Percentiles rank a stretch among this genome's conserved stretches.
Conservation (phyloP, 1,284 basidiomycete genomes). For the Marasmius tenuissimus region DNA sequence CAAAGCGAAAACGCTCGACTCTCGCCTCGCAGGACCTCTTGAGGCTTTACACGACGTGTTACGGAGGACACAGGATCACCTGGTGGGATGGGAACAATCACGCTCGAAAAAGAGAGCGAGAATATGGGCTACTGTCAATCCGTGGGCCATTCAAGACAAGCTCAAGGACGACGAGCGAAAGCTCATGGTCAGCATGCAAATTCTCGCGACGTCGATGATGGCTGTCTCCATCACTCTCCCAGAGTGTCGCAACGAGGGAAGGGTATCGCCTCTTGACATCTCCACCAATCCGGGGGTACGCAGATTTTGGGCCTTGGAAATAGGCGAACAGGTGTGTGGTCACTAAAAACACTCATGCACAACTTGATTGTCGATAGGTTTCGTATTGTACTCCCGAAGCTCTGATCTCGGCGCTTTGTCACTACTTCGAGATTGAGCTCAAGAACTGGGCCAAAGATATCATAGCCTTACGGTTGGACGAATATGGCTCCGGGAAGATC, state of each 20-base stretch:
- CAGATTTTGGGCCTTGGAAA: neutral
- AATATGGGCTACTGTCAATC: neutral
- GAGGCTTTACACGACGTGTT: neutral
- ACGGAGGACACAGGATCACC: neutral
- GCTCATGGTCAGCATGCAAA: neutral
- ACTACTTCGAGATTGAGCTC: neutral
- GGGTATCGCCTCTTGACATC: neutral
- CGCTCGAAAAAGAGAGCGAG: neutral
- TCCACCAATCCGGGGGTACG: neutral
- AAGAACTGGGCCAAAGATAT: neutral
- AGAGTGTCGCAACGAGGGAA: neutral
- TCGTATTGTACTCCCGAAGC: neutral
- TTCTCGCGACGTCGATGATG: neutral
- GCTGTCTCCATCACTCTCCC: neutral
- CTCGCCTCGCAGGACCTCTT: neutral
- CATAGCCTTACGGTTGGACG: neutral
- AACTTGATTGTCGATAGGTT: neutral
- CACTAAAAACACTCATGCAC: neutral
- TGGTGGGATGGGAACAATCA: neutral
- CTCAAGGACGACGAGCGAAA: neutral
- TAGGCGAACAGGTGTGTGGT: neutral
- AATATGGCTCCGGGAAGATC: neutral
- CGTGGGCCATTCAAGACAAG: neutral
- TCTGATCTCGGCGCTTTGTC: neutral
- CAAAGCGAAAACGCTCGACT: neutral